Percentiles rank a stretch among this genome's conserved stretches.
Conservation (phyloP, 345 rosid species). For the Citrus sp. region DNA sequence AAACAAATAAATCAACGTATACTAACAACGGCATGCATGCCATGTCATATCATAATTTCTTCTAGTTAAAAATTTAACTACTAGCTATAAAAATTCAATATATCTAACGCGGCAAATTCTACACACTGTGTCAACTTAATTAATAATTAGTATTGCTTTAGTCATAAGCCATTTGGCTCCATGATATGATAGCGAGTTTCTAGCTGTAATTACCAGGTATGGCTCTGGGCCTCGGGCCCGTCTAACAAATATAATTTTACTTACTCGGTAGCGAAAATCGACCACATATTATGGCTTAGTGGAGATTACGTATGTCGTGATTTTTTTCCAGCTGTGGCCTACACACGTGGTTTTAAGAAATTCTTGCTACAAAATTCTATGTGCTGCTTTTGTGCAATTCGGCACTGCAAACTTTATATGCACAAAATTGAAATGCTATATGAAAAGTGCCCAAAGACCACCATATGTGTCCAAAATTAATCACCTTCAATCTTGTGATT, state of each 20-base stretch:
- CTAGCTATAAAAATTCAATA: neutral
- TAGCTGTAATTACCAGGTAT: neutral
- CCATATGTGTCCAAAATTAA: neutral
- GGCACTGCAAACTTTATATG: neutral
- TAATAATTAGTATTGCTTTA: too few relatives aligned
- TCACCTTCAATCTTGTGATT: neutral
- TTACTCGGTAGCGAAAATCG: neutral
- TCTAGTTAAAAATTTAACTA: neutral
- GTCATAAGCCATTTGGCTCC: neutral
- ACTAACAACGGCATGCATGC: neutral
- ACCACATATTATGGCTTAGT: neutral
- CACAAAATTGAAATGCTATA: neutral
- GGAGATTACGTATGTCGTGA: neutral
- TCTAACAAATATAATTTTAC: too few relatives aligned
- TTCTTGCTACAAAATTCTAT: neutral
- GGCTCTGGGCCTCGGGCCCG: too few relatives aligned
- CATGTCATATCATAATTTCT: neutral
- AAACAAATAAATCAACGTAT: too few relatives aligned
- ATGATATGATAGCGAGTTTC: neutral
- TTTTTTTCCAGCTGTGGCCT: neutral
- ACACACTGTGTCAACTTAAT: neutral
- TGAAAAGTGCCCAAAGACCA: neutral
- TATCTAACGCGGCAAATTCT: neutral
- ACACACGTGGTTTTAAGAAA: too few relatives aligned
- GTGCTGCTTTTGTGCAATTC: neutral